Conservation (phyloP, 768 basidiomycete genomes). For the Boletales sp. region DNA sequence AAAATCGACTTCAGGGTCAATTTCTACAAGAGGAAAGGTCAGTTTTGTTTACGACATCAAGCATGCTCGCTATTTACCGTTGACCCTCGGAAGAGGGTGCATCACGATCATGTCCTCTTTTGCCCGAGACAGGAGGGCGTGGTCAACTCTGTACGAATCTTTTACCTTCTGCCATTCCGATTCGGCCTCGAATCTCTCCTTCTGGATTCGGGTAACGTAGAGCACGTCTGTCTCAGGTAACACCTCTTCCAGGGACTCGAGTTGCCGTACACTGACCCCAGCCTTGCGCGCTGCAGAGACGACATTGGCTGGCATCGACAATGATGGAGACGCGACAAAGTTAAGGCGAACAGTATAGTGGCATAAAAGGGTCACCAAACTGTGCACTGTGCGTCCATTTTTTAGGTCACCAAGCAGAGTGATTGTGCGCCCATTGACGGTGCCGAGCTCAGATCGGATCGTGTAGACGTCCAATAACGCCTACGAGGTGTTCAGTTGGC, state of each 20-base stretch:
- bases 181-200: slow-evolving; percentile 82
- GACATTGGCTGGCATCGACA: slow-evolving; percentile 87
- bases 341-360: slow-evolving; percentile 93
- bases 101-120: slow-evolving; percentile 99
- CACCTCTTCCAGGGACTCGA: slow-evolving; percentile 89
- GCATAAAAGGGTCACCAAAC: slow-evolving; percentile 86
- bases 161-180: slow-evolving; percentile 88
- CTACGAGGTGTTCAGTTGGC: slow-evolving; percentile 32
- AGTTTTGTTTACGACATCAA: slow-evolving; percentile 2
- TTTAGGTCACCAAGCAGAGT: slow-evolving; percentile 94
- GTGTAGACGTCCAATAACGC: slow-evolving; percentile 88
- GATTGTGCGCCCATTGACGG: slow-evolving; percentile 93
- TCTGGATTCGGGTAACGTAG: slow-evolving; percentile 95
- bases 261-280: slow-evolving; percentile 72
- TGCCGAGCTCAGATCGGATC: slow-evolving; percentile 96
- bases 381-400: slow-evolving; percentile 97
- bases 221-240: slow-evolving; percentile 91
- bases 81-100: slow-evolving; percentile 96
- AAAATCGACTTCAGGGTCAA: slow-evolving; percentile 97
- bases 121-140: slow-evolving; percentile 86
- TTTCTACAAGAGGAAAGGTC: slow-evolving; percentile 56
- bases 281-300: slow-evolving; percentile 81
- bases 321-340: slow-evolving; percentile 84
- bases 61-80: slow-evolving; percentile 48
- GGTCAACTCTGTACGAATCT: slow-evolving; percentile 90